Evolutionary conservation across 768 basidiomycete genomes (phyloP).

Genomic region (Collybia mongolica): DNA sequence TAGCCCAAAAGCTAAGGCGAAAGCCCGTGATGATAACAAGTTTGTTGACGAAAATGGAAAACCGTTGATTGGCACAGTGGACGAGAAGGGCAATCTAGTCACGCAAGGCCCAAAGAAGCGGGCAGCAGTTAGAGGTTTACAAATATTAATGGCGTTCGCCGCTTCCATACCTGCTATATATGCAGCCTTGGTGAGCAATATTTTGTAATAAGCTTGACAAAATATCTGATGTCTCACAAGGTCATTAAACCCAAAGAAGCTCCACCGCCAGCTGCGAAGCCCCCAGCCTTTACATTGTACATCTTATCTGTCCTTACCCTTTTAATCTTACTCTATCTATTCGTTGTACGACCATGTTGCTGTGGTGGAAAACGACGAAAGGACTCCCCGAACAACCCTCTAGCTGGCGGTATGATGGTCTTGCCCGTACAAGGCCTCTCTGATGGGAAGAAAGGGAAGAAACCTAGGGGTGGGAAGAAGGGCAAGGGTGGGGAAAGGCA

Average conservation of each 20-base stretch:
- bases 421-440: conserved; percentile 59
- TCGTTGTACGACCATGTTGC: conserved; percentile 60
- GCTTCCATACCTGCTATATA: conserved; percentile 60
- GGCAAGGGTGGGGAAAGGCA: conserved; percentile 37
- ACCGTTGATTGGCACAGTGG: conserved; percentile 56
- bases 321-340: conserved; percentile 51
- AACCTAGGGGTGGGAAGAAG: conserved; percentile 28
- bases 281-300: conserved; percentile 58
- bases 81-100: conserved; percentile 54
- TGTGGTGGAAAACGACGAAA: conserved; percentile 34
- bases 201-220: too few species aligned
- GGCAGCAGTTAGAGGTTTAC: conserved; percentile 41
- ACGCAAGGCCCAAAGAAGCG: conserved; percentile 66
- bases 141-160: conserved; percentile 49
- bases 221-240: conserved; percentile 24
- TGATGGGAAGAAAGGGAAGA: conserved; percentile 39
- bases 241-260: conserved; percentile 50
- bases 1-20: conserved; percentile 35
- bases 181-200: conserved; percentile 53
- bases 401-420: conserved; percentile 53
- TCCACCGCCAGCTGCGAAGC: conserved; percentile 50
- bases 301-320: conserved; percentile 53
- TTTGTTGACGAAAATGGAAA: conserved; percentile 45
- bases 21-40: conserved; percentile 19
- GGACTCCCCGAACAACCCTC: conserved; percentile 17